Conservation (phyloP, 1,139 yeast genomes). For the Kurtzmaniella quercitrusa region DNA sequence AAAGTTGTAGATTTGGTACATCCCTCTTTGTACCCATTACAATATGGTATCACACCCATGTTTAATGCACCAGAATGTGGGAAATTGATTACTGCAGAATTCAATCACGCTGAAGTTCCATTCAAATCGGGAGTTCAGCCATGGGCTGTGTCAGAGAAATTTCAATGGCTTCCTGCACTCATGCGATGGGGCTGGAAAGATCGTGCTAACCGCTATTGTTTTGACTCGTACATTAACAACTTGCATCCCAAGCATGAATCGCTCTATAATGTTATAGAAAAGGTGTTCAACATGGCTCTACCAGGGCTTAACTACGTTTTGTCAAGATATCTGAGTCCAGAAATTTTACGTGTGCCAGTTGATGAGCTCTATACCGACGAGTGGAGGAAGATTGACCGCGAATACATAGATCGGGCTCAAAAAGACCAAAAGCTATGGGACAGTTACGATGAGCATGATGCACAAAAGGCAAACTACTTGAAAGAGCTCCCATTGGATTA, state of each 20-base stretch:
- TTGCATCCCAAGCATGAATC: slow-evolving; percentile 27
- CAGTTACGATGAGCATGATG: slow-evolving; percentile 10
- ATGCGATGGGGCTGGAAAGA: slow-evolving; percentile 11
- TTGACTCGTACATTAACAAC: slow-evolving; percentile 35
- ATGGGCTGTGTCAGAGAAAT: slow-evolving; percentile 20
- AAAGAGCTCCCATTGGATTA: slow-evolving; percentile 13
- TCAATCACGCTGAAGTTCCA: slow-evolving; percentile 1
- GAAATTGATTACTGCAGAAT: slow-evolving; percentile 2
- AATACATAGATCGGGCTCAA: background rate
- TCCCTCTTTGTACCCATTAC: slow-evolving; percentile 30
- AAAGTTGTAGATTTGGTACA: slow-evolving; percentile 32
- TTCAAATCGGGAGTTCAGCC: slow-evolving; percentile 15
- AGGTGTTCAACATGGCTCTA: slow-evolving; percentile 22
- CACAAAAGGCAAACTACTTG: slow-evolving; percentile 12
- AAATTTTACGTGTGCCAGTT: slow-evolving; percentile 15
- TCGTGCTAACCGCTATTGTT: slow-evolving; percentile 9
- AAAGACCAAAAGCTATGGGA: slow-evolving; percentile 9
- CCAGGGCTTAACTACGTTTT: slow-evolving; percentile 30
- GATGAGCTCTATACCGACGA: slow-evolving; percentile 17
- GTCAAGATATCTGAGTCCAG: slow-evolving; percentile 19
- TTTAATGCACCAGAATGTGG: background rate
- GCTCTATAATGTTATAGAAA: slow-evolving; percentile 25
- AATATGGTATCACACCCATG: slow-evolving; percentile 23
- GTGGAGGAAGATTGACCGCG: slow-evolving; percentile 5
- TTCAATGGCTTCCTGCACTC: slow-evolving; percentile 32